Conservation (phyloP, 768 basidiomycete species). For the Butyriboletus loyo region DNA sequence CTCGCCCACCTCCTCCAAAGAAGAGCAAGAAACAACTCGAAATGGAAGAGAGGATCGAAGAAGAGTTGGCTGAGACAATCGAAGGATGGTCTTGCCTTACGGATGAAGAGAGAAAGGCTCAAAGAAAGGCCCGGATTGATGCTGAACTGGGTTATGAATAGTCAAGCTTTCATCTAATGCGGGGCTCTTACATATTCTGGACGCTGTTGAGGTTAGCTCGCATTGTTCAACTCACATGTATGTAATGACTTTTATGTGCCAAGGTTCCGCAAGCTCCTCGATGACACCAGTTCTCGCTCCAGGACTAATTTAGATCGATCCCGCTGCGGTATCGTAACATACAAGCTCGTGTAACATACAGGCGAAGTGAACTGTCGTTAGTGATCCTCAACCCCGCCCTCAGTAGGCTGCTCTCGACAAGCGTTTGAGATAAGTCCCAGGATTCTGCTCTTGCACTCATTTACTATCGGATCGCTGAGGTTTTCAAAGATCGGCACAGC, state of each 20-base stretch:
- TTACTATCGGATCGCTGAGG: slow-evolving; percentile 10
- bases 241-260: slow-evolving; percentile 2
- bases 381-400: not conserved
- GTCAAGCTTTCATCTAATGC: not conserved
- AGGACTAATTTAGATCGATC: not conserved
- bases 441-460: slow-evolving; percentile 21
- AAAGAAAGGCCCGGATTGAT: slow-evolving; percentile 61
- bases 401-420: not conserved
- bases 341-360: slow-evolving; percentile 1
- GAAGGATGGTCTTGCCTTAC: slow-evolving; percentile 56
- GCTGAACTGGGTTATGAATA: slow-evolving; percentile 60
- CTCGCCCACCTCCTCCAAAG: slow-evolving; percentile 66
- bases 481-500: slow-evolving; percentile 14
- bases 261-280: not conserved
- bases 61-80: slow-evolving; percentile 69
- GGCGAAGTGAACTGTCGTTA: not conserved
- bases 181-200: not conserved
- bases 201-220: not conserved
- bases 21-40: slow-evolving; percentile 79
- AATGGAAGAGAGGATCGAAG: slow-evolving; percentile 76
- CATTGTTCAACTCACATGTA: not conserved
- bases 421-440: slow-evolving; percentile 18
- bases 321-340: not conserved
- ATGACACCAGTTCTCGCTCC: not conserved
- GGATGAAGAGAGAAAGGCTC: slow-evolving; percentile 44